Base-by-base conservation (phyloP, 805 yeast genomes). In the Candida maesae region DNA sequence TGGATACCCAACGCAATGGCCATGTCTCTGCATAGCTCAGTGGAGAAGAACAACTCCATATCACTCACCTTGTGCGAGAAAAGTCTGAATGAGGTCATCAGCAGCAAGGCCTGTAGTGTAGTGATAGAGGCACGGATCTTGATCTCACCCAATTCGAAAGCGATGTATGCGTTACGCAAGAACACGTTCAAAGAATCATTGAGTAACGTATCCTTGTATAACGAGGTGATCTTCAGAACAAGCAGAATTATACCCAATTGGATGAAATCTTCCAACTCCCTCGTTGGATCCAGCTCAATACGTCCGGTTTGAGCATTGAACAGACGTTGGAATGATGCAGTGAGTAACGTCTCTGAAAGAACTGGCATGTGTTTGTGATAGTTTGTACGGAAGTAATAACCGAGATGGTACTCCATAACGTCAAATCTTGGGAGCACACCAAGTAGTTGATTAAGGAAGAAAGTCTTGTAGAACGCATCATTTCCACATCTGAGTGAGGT, bases 1-100 rank as follows among this genome's bases (percentile, higher is more conserved):
- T 51, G 53, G 23, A 51, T 35, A 2, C 55, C 55, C 12, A 51
- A 35, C 1, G 55, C 50, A 25, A 46, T 49, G 19, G 51, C 51
- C 45, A 51, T 42, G 29, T 51, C 55, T 31, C 51, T 42, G 26
- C 51, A 48, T 16, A 46, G 33, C 30, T 46, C 51, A 5, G 44
- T 44, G 15, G 45, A 30, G 36, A 48, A 50, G 43, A 42, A 48
- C 12, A 50, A 28, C 21, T 50, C 55, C 26, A 46, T 24, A 7
- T 50, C 52, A 11, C 45, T 41, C 29, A 46, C 48, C 20, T 38
- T 47, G 31, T 44, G 45, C 1, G 50, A 45, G 28, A 50, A 50
- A 28, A 47, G 40, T 21, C 47, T 41, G 41, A 48, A 48, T 1
- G 52, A 46, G 4, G 46, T 48, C 18, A 50, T 29, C 11, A 50